A percentile compares a stretch with the other conserved stretches of the same genome.
phyloP scores from a whole-genome alignment of 2,329 filamentous ascomycete species.

The Aphanocladium album region DNA sequence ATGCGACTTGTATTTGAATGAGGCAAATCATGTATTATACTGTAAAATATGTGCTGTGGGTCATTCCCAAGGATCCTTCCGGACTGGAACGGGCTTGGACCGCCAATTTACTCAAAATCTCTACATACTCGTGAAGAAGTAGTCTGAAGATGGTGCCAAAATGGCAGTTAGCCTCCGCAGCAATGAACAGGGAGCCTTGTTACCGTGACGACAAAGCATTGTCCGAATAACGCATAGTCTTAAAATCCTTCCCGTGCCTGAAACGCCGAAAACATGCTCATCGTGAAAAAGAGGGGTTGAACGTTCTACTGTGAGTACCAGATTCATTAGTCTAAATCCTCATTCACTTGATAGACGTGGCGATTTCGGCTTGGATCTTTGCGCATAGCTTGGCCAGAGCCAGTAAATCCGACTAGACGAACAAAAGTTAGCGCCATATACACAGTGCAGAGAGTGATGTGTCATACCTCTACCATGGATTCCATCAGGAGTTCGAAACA shows the following conservation, averaged over 20 bases:
- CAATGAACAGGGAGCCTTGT: conserved; percentile 28
- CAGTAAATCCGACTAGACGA: conserved; percentile 80
- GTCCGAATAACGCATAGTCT: not conserved
- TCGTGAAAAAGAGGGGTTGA: not conserved
- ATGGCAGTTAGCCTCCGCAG: conserved; percentile 39
- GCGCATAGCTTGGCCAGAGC: conserved; percentile 91
- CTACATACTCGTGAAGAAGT: conserved; percentile 2
- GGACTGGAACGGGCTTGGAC: not conserved
- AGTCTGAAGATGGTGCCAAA: conserved; percentile 14
- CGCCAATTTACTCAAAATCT: not conserved
- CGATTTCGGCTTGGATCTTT: conserved; percentile 80
- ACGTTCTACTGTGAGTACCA: conserved; percentile 23
- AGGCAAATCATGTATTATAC: not conserved
- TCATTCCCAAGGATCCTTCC: not conserved
- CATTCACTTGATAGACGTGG: conserved; percentile 76
- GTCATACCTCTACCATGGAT: conserved; percentile 75
- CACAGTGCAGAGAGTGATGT: not conserved
- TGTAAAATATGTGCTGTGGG: conserved; percentile 1
- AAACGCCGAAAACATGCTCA: conserved; percentile 17
- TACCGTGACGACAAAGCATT: conserved; percentile 21
- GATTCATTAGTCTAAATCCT: conserved; percentile 60
- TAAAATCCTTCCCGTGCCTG: conserved; percentile 12
- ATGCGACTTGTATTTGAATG: not conserved
- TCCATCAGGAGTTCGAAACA: conserved; percentile 90
- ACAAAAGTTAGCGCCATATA: conserved; percentile 15